Conservation (phyloP, 2,329 filamentous ascomycete genomes). For the Davidsoniella australis region DNA sequence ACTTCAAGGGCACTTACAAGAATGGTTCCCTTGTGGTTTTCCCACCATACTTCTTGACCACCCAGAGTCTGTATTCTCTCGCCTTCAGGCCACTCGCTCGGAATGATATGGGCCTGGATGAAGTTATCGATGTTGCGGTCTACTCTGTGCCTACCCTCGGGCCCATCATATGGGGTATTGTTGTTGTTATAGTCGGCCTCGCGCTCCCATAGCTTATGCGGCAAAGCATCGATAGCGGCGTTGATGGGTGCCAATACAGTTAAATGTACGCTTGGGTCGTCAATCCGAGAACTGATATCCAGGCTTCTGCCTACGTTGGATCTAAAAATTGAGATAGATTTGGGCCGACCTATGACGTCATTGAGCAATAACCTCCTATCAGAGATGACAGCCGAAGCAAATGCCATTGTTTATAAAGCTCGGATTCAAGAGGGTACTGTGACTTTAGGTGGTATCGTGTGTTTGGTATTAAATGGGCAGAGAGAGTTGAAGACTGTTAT, state of each 20-base stretch:
- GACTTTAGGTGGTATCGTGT: too few species aligned
- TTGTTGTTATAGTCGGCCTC: constrained; percentile 58
- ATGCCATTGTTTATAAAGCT: neutral
- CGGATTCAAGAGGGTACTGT: neutral
- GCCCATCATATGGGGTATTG: constrained; percentile 55
- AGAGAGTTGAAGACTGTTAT: too few species aligned
- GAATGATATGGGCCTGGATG: constrained; percentile 71
- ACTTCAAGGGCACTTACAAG: neutral
- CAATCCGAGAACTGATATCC: constrained; percentile 49
- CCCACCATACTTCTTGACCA: constrained; percentile 64
- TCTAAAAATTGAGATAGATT: constrained; percentile 70
- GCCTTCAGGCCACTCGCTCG: constrained; percentile 54
- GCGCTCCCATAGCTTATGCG: constrained; percentile 76
- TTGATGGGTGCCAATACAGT: constrained; percentile 83
- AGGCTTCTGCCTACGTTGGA: constrained; percentile 62
- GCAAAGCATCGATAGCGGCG: constrained; percentile 57
- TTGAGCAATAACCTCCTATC: constrained; percentile 42
- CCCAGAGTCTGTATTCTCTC: constrained; percentile 51
- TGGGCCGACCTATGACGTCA: constrained; percentile 67
- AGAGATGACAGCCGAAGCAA: neutral
- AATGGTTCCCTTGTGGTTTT: constrained; percentile 42
- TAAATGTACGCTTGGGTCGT: constrained; percentile 49
- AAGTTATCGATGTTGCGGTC: constrained; percentile 61
- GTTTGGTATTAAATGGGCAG: too few species aligned
- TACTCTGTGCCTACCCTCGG: constrained; percentile 58